Percentiles rank a stretch among this genome's conserved stretches.
phyloP scores from a whole-genome alignment of 495 filamentous ascomycete genomes.

The Penicillium atrosanguineum region DNA sequence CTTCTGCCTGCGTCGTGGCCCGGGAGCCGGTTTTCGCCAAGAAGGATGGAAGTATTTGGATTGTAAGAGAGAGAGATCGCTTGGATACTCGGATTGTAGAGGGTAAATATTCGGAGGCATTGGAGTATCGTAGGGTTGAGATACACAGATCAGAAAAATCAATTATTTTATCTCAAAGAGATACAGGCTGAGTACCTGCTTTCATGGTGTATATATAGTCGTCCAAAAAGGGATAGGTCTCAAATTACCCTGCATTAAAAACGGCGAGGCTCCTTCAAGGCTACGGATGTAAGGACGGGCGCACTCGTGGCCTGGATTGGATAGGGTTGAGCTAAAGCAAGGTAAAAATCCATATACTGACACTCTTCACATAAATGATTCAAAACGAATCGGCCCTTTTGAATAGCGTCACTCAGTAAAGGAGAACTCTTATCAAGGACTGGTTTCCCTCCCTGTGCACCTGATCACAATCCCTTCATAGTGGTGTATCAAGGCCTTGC shows the following conservation, averaged over 20 bases:
- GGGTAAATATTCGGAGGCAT: neutral
- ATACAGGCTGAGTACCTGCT: neutral
- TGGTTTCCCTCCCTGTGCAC: neutral
- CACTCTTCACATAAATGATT: neutral
- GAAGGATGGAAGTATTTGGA: neutral
- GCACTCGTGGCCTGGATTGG: neutral
- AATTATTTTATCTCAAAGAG: neutral
- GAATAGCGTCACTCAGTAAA: neutral
- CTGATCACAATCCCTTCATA: neutral
- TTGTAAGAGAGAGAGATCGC: neutral
- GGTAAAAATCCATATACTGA: neutral
- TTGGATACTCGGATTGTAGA: neutral
- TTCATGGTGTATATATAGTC: neutral
- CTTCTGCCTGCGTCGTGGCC: neutral
- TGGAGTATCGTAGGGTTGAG: neutral
- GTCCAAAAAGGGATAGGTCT: neutral
- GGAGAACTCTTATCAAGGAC: neutral
- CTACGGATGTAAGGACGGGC: neutral
- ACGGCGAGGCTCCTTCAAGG: neutral
- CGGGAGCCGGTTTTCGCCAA: neutral
- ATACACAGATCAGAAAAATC: neutral
- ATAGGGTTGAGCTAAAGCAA: neutral
- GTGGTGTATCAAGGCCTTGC: neutral
- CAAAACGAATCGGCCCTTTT: neutral
- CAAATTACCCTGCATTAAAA: neutral